A percentile compares a stretch with the other conserved stretches of the same genome.
phyloP scores from a whole-genome alignment of 208 protist species.

The Trypanosoma grayi region DNA sequence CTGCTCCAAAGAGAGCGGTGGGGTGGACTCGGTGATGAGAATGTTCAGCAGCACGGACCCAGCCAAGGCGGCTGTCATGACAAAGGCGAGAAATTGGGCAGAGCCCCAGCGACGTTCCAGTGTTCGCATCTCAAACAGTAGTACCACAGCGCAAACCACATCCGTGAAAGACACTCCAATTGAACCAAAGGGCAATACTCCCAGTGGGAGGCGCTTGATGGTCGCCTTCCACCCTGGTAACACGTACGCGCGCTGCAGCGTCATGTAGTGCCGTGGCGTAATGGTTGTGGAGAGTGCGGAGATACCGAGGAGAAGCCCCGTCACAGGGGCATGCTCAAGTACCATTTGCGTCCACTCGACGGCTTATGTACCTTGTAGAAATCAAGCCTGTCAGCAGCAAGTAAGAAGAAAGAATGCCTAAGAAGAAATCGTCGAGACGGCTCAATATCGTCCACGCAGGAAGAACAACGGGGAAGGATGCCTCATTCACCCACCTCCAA shows the following conservation, averaged over 20 bases:
- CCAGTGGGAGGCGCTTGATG: slow-evolving; percentile 32
- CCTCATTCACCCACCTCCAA: neutral
- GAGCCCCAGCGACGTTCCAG: slow-evolving; percentile 74
- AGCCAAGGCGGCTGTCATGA: slow-evolving; percentile 35
- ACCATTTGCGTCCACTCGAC: slow-evolving; percentile 30
- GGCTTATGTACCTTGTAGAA: too few species aligned
- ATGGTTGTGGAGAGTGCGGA: slow-evolving; percentile 33
- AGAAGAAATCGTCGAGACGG: neutral
- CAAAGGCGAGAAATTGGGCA: slow-evolving; percentile 46
- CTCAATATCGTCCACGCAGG: neutral
- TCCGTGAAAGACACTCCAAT: slow-evolving; percentile 47
- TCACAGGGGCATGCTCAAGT: slow-evolving; percentile 57
- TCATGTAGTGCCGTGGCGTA: slow-evolving; percentile 31
- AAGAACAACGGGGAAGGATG: neutral
- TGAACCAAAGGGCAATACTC: slow-evolving; percentile 45
- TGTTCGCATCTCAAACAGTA: slow-evolving; percentile 50
- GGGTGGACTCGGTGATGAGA: slow-evolving; percentile 36
- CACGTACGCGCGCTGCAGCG: neutral
- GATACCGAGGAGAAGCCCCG: slow-evolving; percentile 48
- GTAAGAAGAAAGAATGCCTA: slow-evolving; percentile 10
- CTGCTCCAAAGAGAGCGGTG: slow-evolving; percentile 35
- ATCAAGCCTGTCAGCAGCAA: neutral
- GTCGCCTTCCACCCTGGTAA: slow-evolving; percentile 7
- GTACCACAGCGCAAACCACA: slow-evolving; percentile 22
- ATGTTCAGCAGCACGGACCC: slow-evolving; percentile 42